These are phyloP conservation scores for Malania oleifera DNA, from an alignment of 164 flowering plant genomes.

Conservation along the genomic window DNA sequence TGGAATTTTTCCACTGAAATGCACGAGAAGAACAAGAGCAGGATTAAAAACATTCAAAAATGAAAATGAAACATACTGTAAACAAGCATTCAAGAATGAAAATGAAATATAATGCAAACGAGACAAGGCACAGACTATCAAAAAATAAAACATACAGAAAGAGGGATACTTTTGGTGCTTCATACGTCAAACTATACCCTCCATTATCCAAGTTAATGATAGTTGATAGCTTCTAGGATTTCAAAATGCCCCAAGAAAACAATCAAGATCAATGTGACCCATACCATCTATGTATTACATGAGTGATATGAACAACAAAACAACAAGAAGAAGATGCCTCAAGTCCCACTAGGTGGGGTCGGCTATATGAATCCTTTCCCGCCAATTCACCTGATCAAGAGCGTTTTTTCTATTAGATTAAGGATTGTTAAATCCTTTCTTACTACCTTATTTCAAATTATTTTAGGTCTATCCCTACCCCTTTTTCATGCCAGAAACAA, in stretches of 20 bases:
- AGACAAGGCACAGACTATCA: too few species aligned
- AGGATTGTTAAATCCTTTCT: too few species aligned
- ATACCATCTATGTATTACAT: neutral
- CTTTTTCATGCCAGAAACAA: too few species aligned
- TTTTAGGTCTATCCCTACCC: too few species aligned
- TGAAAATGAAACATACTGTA: neutral
- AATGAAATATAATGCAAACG: too few species aligned
- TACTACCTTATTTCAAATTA: too few species aligned
- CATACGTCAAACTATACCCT: slow-evolving; percentile 65
- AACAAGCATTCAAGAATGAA: slow-evolving; percentile 8
- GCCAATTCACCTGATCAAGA: too few species aligned
- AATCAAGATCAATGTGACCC: too few species aligned
- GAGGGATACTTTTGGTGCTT: slow-evolving; percentile 86
- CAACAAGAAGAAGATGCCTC: neutral
- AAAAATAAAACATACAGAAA: slow-evolving; percentile 86
- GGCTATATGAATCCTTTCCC: too few species aligned
- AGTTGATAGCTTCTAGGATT: slow-evolving; percentile 33
- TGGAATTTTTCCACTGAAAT: neutral
- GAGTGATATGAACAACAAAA: neutral
- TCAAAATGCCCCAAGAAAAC: too few species aligned
- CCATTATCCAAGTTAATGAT: slow-evolving; percentile 46
- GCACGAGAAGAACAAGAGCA: neutral
- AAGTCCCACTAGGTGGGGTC: too few species aligned
- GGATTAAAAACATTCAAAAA: neutral
- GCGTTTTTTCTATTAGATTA: too few species aligned